Evolutionary conservation across 176 grass and related monocot genomes (phyloP).

Genomic region (Rhynchospora pubera): DNA sequence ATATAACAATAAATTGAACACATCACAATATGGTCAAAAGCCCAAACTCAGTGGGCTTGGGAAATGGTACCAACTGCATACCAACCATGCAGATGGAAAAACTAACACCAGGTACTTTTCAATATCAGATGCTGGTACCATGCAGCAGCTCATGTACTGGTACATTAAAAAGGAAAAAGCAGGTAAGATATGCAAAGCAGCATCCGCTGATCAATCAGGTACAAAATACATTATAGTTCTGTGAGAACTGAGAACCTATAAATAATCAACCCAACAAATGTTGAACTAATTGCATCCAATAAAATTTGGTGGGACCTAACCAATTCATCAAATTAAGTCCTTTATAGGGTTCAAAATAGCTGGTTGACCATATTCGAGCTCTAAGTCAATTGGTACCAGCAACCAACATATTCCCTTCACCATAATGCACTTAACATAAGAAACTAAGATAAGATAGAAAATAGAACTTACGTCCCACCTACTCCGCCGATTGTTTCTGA

Average conservation of each 20-base stretch:
- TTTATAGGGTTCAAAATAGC: background rate
- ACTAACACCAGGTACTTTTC: background rate
- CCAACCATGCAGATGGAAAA: background rate
- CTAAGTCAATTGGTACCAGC: background rate
- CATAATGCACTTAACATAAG: background rate
- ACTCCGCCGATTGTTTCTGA: constrained; percentile 70
- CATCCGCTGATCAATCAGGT: background rate
- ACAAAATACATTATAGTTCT: background rate
- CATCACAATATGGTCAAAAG: background rate
- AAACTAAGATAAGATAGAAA: background rate
- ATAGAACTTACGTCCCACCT: constrained; percentile 73
- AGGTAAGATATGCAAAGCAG: background rate
- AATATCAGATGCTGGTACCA: background rate
- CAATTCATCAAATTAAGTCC: background rate
- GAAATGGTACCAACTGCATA: background rate
- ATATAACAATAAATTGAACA: background rate
- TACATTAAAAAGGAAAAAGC: background rate
- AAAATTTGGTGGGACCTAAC: background rate
- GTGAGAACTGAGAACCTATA: background rate
- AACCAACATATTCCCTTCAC: background rate
- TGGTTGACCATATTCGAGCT: background rate
- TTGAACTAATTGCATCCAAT: background rate
- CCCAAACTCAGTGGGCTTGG: background rate
- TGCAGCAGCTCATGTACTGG: background rate
- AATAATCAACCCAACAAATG: background rate